phyloP scores from a whole-genome alignment of 306 rosid genomes.

The Comarum palustre region DNA sequence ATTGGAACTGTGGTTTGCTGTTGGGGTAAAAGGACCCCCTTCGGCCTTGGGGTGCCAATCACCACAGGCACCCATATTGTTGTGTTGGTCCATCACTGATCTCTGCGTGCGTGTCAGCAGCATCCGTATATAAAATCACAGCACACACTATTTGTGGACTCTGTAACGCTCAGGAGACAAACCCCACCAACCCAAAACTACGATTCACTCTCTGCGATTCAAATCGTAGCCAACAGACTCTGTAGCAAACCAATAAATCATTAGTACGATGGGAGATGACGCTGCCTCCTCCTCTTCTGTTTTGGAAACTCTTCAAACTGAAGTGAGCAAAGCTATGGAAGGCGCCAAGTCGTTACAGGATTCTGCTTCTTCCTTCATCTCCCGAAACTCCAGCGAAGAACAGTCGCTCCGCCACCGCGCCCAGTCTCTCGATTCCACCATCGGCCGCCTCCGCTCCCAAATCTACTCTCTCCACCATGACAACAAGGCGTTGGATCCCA shows the following conservation, averaged over 20 bases:
- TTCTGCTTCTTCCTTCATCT: slow-evolving; percentile 48
- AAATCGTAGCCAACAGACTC: too few species aligned
- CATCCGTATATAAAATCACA: background rate
- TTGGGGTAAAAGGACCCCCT: background rate
- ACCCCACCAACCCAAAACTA: background rate
- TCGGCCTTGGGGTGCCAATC: background rate
- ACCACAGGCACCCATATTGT: background rate
- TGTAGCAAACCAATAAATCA: too few species aligned
- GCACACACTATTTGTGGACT: background rate
- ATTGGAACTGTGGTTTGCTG: background rate
- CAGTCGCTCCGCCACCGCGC: slow-evolving; percentile 75
- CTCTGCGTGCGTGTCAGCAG: background rate
- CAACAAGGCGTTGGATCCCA: slow-evolving; percentile 44
- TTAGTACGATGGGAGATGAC: slow-evolving; percentile 34
- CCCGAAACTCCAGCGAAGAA: slow-evolving; percentile 44
- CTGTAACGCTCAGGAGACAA: background rate
- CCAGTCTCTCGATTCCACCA: slow-evolving; percentile 50
- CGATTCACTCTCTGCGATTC: background rate
- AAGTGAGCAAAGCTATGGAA: slow-evolving; percentile 55
- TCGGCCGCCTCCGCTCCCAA: slow-evolving; percentile 60
- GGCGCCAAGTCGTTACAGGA: slow-evolving; percentile 76
- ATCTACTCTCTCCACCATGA: slow-evolving; percentile 48
- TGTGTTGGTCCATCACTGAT: background rate
- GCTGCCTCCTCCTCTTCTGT: slow-evolving; percentile 10
- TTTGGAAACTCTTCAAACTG: slow-evolving; percentile 44